Conservation (phyloP, 140 eudicot species). For the Stevia rebaudiana region DNA sequence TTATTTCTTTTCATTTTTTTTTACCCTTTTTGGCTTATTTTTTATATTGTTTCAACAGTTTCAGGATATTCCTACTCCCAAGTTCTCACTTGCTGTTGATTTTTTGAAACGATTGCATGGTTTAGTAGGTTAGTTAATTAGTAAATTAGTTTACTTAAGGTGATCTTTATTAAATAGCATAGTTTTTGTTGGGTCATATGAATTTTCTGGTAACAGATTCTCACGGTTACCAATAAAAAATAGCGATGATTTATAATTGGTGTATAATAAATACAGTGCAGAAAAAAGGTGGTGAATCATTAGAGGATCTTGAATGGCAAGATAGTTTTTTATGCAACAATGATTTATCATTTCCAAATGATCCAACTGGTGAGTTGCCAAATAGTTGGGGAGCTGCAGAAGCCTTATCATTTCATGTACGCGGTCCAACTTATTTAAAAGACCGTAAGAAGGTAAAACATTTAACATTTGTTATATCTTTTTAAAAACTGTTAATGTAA, state of each 20-base stretch:
- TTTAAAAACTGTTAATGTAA: background rate
- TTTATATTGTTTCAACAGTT: constrained; percentile 11
- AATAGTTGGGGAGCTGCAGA: constrained; percentile 66
- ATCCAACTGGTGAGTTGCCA: constrained; percentile 42
- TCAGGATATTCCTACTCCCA: constrained; percentile 33
- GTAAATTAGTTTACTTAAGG: constrained; percentile 17
- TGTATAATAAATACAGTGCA: constrained; percentile 37
- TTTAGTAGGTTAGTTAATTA: constrained; percentile 28
- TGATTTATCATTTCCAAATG: constrained; percentile 58
- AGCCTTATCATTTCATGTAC: constrained; percentile 45
- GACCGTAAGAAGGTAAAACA: constrained; percentile 53
- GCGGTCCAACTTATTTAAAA: constrained; percentile 51
- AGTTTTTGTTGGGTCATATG: background rate
- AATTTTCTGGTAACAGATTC: background rate
- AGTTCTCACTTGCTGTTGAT: constrained; percentile 37
- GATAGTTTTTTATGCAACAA: constrained; percentile 38
- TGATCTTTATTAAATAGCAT: constrained; percentile 17
- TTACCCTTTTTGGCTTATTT: background rate
- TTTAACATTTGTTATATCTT: constrained; percentile 1
- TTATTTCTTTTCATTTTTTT: background rate
- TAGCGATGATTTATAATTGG: constrained; percentile 14
- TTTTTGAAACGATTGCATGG: constrained; percentile 30
- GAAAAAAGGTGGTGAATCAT: constrained; percentile 40
- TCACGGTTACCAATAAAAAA: background rate
- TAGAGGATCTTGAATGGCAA: constrained; percentile 41